Base-by-base conservation (phyloP, 2,329 filamentous ascomycete species). In the Fusarium acutatum region DNA sequence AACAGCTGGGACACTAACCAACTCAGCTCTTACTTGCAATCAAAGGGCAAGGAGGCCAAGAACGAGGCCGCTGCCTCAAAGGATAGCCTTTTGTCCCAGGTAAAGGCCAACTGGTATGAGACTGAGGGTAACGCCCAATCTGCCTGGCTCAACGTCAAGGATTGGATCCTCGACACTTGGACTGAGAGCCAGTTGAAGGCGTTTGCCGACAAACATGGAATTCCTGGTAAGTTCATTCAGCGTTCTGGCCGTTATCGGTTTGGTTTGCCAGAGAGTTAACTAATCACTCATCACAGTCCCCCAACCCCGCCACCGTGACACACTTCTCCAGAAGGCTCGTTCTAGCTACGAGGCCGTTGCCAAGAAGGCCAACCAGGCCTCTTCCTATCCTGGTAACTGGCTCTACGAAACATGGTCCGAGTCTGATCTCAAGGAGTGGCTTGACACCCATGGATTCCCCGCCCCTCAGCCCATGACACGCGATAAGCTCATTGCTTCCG, bases 141-240 rank as follows among this genome's bases (percentile, higher is more conserved):
- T 50, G 91, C 93, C 30, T 95, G 93, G 84, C 81, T 84, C 56
- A 92, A 86, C 76, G 90, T 94, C 53, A 94, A 93, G 83, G 92
- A 96, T 78, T 98, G 96, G 96, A 93, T 98, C 76, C 92, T 98
- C 79, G 94, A 98, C 81, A 96, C 94, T 67, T 98, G 95, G 94
- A 92, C 93, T 75, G 96, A 98, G 65, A 98, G 95, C 74, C 92
- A 97, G 81, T 88, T 99, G 75, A 98, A 98, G 88, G 86, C 93
- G 4, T 98, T 98, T 84, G 92, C 95, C 72, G 96, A 98, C 82
- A 93, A 92, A 82, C 90, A 98, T 82, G 89, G 89, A 72, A 94
- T 99, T 78, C 94, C 95, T 65, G 87, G 87, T 89, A 82, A 46
- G 82, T 38, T 71, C 9, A 22, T 8, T 6, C 28, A n/a, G 26